phyloP scores from a whole-genome alignment of 1,139 yeast species.

The Suhomyces chickasaworum region DNA sequence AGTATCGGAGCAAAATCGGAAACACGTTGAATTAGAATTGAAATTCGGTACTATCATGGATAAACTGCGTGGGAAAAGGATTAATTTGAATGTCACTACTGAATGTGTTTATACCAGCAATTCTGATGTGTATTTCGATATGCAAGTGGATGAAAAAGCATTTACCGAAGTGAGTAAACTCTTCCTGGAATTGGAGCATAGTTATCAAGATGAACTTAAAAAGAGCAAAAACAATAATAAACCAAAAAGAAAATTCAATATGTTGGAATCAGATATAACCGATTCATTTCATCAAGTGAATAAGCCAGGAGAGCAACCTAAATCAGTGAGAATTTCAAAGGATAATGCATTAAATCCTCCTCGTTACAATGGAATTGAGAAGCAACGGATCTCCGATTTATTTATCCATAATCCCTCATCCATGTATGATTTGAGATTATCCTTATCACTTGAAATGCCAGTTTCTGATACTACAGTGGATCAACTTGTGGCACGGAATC shows the following conservation, averaged over 20 bases:
- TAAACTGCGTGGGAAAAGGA: conserved; percentile 62
- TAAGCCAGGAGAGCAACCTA: conserved; percentile 55
- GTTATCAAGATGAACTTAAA: conserved; percentile 44
- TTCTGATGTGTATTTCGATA: conserved; percentile 61
- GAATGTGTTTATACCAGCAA: conserved; percentile 68
- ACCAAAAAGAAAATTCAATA: conserved; percentile 43
- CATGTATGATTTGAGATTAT: conserved; percentile 72
- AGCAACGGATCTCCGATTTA: conserved; percentile 70
- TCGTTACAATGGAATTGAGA: conserved; percentile 69
- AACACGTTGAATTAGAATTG: conserved; percentile 75
- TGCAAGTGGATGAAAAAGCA: conserved; percentile 71
- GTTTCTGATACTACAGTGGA: conserved; percentile 56
- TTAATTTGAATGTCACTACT: conserved; percentile 71
- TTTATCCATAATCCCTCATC: conserved; percentile 76
- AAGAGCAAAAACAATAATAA: conserved; percentile 23
- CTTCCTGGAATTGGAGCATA: conserved; percentile 55
- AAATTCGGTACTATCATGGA: conserved; percentile 80
- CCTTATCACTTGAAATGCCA: conserved; percentile 78
- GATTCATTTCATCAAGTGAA: conserved; percentile 43
- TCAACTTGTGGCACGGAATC: conserved; percentile 35
- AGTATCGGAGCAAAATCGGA: conserved; percentile 59
- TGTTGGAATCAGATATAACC: conserved; percentile 44
- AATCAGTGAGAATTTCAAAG: conserved; percentile 62
- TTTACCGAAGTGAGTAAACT: conserved; percentile 61
- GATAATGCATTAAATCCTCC: conserved; percentile 63